Percentiles rank a stretch among this genome's conserved stretches.
phyloP scores from a whole-genome alignment of 805 yeast genomes.

The Pichia heedii region DNA sequence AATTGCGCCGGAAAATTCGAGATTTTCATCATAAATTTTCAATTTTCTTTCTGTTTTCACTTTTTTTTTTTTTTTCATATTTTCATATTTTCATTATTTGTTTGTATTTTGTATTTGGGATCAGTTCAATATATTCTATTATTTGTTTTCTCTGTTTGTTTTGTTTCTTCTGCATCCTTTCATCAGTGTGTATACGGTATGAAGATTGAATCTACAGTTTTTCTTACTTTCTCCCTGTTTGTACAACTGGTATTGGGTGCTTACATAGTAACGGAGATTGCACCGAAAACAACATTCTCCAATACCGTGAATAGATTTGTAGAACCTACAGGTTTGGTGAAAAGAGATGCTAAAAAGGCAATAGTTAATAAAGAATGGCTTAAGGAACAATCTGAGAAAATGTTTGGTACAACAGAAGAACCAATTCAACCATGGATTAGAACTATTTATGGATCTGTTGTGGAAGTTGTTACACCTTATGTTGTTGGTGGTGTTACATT shows the following conservation, averaged over 20 bases:
- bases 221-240: background rate
- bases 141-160: too few species aligned
- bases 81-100: too few species aligned
- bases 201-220: background rate
- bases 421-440: conserved; percentile 61
- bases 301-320: background rate
- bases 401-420: conserved; percentile 11
- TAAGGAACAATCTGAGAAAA: conserved; percentile 13
- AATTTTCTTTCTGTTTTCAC: too few species aligned
- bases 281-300: conserved; percentile 5
- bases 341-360: conserved; percentile 19
- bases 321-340: conserved; percentile 2
- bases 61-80: too few species aligned
- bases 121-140: too few species aligned
- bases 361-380: conserved; percentile 21
- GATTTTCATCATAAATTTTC: too few species aligned
- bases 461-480: conserved; percentile 57
- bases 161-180: too few species aligned
- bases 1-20: too few species aligned
- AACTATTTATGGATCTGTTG: conserved; percentile 48
- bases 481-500: conserved; percentile 57
- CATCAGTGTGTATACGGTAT: too few species aligned
- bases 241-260: background rate
- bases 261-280: background rate
- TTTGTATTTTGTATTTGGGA: too few species aligned